Evolutionary conservation across 139 green algal species (phyloP).

Genomic region (Haematococcus lacustris): DNA sequence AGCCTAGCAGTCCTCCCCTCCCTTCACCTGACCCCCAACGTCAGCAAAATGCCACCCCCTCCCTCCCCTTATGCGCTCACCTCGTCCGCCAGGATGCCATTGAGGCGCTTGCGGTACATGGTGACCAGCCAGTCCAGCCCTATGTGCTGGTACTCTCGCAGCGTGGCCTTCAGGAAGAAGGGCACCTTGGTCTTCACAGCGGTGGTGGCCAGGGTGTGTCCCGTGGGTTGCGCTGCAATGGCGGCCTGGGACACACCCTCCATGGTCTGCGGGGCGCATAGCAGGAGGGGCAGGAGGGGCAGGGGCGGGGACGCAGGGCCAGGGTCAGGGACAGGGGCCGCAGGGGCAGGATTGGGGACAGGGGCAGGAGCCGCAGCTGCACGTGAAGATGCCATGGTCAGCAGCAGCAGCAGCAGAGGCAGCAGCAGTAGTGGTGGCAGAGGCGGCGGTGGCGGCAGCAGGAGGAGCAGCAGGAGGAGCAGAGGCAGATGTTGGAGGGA

Average conservation of each 20-base stretch:
- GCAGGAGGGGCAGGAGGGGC: no score
- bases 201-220: conserved; percentile 70
- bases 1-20: no score
- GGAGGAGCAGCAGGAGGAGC: not conserved
- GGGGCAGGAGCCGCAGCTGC: not conserved
- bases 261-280: conserved; percentile 2
- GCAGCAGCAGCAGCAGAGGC: conserved; percentile 1
- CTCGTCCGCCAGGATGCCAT: conserved; percentile 95
- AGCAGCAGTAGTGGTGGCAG: not conserved
- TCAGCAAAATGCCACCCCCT: not conserved
- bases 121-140: conserved; percentile 96
- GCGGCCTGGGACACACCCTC: conserved; percentile 32
- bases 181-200: conserved; percentile 57
- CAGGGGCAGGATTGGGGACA: no score
- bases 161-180: conserved; percentile 84
- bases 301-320: no score
- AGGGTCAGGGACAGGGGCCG: no score
- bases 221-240: conserved; percentile 56
- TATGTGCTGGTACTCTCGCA: conserved; percentile 95
- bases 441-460: conserved; percentile 2
- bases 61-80: conserved; percentile 40
- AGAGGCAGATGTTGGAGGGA: no score
- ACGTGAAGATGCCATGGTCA: not conserved
- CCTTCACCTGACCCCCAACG: no score
- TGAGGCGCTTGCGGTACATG: conserved; percentile 82